Percentiles rank a stretch among this genome's conserved stretches.
phyloP scores from a whole-genome alignment of 495 filamentous ascomycete genomes.

The Neurospora hispaniola region DNA sequence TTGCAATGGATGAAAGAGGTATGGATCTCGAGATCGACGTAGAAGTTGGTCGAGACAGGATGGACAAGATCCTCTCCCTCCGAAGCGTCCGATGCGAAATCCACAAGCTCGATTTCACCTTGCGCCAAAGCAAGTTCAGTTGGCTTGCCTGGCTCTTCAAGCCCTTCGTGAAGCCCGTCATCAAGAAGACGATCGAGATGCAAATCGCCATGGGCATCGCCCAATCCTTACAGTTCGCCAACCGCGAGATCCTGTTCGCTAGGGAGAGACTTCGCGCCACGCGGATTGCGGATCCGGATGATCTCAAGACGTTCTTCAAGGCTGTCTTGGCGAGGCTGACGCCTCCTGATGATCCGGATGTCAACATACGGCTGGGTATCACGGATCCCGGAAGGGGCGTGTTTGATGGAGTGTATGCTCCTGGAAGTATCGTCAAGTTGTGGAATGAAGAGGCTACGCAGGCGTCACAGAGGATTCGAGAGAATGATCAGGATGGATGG shows the following conservation, averaged over 20 bases:
- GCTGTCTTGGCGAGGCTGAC: conserved; percentile 67
- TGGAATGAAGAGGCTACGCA: conserved; percentile 70
- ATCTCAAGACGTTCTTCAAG: conserved; percentile 68
- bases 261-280: conserved; percentile 79
- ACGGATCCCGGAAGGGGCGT: conserved; percentile 51
- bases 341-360: conserved; percentile 59
- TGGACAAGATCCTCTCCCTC: conserved; percentile 75
- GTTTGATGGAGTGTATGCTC: conserved; percentile 77
- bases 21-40: conserved; percentile 78
- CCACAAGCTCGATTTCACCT: conserved; percentile 73
- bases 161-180: conserved; percentile 68
- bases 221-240: conserved; percentile 56
- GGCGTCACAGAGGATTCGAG: conserved; percentile 50
- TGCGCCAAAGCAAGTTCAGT: conserved; percentile 63
- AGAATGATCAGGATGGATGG: conserved; percentile 64
- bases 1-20: conserved; percentile 73
- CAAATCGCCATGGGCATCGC: conserved; percentile 65
- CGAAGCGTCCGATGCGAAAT: conserved; percentile 65
- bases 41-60: conserved; percentile 59
- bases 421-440: conserved; percentile 74
- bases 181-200: conserved; percentile 69
- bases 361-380: conserved; percentile 60
- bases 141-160: conserved; percentile 76
- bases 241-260: conserved; percentile 78
- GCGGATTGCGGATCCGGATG: conserved; percentile 68